phyloP scores from a whole-genome alignment of 345 rosid species.

The Eucalyptus sp. region DNA sequence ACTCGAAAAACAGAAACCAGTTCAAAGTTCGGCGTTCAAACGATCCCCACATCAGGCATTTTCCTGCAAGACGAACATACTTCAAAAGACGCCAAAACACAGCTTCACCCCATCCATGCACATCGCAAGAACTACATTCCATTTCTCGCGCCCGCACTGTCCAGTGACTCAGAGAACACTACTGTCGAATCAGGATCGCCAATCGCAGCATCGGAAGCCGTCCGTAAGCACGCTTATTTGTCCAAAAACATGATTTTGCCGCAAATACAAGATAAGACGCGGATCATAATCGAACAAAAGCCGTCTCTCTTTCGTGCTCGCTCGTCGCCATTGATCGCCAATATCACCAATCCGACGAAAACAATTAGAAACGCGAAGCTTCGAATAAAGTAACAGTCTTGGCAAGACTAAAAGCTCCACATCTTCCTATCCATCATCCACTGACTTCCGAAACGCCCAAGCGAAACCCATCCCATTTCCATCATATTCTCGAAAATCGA shows the following conservation, averaged over 20 bases:
- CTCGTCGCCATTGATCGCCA: neutral
- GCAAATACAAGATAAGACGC: neutral
- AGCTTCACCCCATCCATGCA: neutral
- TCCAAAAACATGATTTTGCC: neutral
- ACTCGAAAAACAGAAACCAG: neutral
- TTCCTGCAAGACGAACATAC: neutral
- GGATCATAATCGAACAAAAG: neutral
- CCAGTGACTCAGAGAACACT: too few species aligned
- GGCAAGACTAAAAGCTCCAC: neutral
- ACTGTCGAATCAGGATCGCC: neutral
- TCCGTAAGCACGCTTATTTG: neutral
- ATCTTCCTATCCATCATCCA: neutral
- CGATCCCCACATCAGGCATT: neutral
- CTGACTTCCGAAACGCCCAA: neutral
- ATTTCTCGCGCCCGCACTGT: too few species aligned
- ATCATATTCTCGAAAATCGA: neutral
- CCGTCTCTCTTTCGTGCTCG: fast-evolving
- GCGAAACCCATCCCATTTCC: neutral
- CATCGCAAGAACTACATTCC: too few species aligned
- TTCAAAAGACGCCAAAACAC: neutral
- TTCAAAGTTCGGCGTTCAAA: neutral
- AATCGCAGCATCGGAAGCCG: neutral
- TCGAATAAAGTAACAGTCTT: neutral
- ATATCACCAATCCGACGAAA: neutral
- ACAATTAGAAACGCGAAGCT: neutral